Evolutionary conservation across 345 rosid genomes (phyloP).

Genomic region (Dipteronia dyeriana): DNA sequence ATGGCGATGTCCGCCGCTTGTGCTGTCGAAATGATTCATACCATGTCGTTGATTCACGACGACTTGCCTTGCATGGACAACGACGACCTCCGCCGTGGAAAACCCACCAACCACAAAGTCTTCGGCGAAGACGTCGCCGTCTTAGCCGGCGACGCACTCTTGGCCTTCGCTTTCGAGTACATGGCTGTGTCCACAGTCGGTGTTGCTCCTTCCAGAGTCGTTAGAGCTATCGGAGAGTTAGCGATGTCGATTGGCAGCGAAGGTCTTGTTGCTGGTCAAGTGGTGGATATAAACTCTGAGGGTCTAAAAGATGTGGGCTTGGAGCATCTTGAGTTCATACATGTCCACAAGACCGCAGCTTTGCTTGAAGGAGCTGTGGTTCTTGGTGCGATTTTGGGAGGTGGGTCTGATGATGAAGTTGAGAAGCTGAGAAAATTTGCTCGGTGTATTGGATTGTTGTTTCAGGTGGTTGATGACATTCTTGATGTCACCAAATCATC

Average conservation of each 20-base stretch:
- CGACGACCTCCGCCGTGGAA: slow-evolving; percentile 95
- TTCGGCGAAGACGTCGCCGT: slow-evolving; percentile 86
- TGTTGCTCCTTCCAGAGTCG: slow-evolving; percentile 48
- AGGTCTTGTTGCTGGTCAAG: slow-evolving; percentile 90
- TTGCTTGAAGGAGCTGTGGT: slow-evolving; percentile 82
- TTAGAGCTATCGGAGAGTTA: slow-evolving; percentile 67
- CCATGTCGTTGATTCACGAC: slow-evolving; percentile 95
- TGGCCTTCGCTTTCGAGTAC: slow-evolving; percentile 79
- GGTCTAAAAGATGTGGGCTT: slow-evolving; percentile 57
- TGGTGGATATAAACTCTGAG: slow-evolving; percentile 74
- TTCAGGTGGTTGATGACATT: slow-evolving; percentile 97
- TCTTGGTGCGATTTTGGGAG: slow-evolving; percentile 78
- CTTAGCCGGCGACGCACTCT: slow-evolving; percentile 87
- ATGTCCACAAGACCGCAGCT: slow-evolving; percentile 83
- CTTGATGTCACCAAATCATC: slow-evolving; percentile 89
- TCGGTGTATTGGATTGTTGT: slow-evolving; percentile 68
- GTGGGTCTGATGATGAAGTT: slow-evolving; percentile 66
- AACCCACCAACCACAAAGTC: slow-evolving; percentile 85
- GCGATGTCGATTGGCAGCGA: slow-evolving; percentile 65
- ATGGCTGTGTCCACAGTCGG: slow-evolving; percentile 52
- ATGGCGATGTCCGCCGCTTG: slow-evolving; percentile 86
- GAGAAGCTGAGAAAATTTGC: slow-evolving; percentile 79
- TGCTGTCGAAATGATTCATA: slow-evolving; percentile 91
- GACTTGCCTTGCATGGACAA: slow-evolving; percentile 96
- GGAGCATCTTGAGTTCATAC: slow-evolving; percentile 78